phyloP scores from a whole-genome alignment of 2,329 filamentous ascomycete species.

The Colletotrichum abscissum region DNA sequence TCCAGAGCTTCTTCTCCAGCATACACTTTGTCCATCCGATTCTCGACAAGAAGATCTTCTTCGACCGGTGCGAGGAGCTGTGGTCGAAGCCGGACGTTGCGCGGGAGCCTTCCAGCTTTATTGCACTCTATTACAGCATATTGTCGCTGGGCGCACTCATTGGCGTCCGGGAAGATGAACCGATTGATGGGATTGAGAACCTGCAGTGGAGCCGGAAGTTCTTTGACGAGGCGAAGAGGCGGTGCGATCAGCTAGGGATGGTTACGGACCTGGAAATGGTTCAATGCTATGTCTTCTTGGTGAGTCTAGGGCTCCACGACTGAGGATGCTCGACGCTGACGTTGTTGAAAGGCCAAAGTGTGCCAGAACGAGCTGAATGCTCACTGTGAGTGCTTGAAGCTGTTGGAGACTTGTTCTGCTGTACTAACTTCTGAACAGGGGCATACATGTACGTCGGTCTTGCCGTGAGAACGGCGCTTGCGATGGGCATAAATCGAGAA shows the following conservation, averaged over 20 bases:
- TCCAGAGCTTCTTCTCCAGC: conserved; percentile 59
- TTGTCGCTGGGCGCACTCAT: conserved; percentile 58
- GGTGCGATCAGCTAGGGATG: conserved; percentile 52
- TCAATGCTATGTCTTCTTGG: conserved; percentile 59
- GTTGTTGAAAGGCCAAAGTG: conserved; percentile 49
- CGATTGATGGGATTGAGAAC: conserved; percentile 54
- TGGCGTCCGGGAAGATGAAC: conserved; percentile 54
- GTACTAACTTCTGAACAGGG: conserved; percentile 33
- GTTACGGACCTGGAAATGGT: conserved; percentile 59
- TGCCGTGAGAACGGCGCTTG: conserved; percentile 57
- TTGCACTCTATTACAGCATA: conserved; percentile 58
- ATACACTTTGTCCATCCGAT: conserved; percentile 60
- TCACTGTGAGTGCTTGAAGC: conserved; percentile 47
- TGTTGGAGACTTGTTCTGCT: too few species aligned
- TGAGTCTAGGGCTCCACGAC: conserved; percentile 25
- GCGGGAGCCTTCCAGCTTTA: conserved; percentile 50
- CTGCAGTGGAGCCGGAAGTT: conserved; percentile 59
- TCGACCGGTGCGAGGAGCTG: conserved; percentile 53
- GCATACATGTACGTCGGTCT: conserved; percentile 61
- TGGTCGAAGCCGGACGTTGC: conserved; percentile 46
- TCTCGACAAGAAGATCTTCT: conserved; percentile 57
- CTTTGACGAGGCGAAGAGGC: conserved; percentile 53
- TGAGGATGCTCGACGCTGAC: background rate
- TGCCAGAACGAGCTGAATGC: conserved; percentile 62
- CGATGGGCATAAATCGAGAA: conserved; percentile 59